These are phyloP conservation scores for Westerdykella ornata DNA, from an alignment of 2,329 filamentous ascomycete species.

Conservation along the genomic window DNA sequence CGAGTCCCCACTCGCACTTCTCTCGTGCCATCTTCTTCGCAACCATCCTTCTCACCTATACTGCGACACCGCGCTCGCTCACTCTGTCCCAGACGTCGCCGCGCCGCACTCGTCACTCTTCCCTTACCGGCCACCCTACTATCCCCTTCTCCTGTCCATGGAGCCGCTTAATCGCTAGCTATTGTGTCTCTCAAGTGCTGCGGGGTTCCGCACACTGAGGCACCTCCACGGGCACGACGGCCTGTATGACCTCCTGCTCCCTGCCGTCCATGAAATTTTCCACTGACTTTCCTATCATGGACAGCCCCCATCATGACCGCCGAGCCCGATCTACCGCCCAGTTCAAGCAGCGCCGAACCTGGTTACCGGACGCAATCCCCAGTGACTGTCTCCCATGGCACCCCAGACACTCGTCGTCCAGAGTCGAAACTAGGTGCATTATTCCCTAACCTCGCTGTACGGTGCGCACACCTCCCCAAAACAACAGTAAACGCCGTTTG, in stretches of 20 bases:
- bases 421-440: conserved; percentile 16
- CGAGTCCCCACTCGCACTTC: conserved; percentile 6
- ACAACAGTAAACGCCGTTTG: conserved; percentile 70
- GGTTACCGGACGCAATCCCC: conserved; percentile 18
- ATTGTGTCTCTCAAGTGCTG: conserved; percentile 39
- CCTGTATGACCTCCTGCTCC: conserved; percentile 20
- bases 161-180: conserved; percentile 38
- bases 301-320: conserved; percentile 33
- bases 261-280: background rate
- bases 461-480: conserved; percentile 46
- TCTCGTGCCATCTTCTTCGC: conserved; percentile 4
- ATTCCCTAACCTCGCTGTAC: conserved; percentile 35
- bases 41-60: conserved; percentile 1
- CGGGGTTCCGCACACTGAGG: conserved; percentile 41
- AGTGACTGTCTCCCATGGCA: conserved; percentile 9
- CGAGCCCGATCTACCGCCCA: conserved; percentile 31
- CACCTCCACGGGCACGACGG: conserved; percentile 35
- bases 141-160: conserved; percentile 31
- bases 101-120: conserved; percentile 2
- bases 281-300: conserved; percentile 5
- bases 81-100: background rate
- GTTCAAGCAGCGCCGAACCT: conserved; percentile 26
- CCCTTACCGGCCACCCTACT: conserved; percentile 4
- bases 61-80: background rate
- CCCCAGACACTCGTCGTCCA: conserved; percentile 9